Base-by-base conservation (phyloP, 202 grass and related monocot species). In the Cymbopogon flexuosus region DNA sequence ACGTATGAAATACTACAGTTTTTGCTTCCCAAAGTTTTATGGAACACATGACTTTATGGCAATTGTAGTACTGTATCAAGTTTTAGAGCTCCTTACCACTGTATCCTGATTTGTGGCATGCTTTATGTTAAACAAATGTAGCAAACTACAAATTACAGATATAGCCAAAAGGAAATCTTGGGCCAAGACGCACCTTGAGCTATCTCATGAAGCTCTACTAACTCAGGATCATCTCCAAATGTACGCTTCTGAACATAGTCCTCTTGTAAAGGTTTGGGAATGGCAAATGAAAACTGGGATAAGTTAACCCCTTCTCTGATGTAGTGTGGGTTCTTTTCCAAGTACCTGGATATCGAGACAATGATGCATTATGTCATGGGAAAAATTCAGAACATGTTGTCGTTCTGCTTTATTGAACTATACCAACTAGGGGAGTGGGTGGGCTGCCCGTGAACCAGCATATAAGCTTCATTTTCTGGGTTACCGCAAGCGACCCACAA, bases 201-300 rank as follows among this genome's bases (percentile, higher is more conserved):
- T 27, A 64, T 35, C 63, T 90, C 83, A 85, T 62, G 66, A 75
- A 70, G 31, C 18, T 70, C 65, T 57, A 62, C 64, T 12, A 81
- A 24, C 61, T 11, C 72, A 58, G 63, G 45, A 87, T 49, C 34
- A 78, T 42, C 66, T 77, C 84, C 14, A 72, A 69, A 62, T 77
- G 73, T 69, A 54, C 10, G 85, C 76, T 89, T 94, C 41, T 23
- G 80, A 60, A 89, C 60, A 34, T 89, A 87, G 37, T 86, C 91
- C 68, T 92, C 81, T 74, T 94, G 67, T 10, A 97, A 75, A 70
- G 94, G 94, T 85, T 81, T 90, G 9, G 94, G 94, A 47, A 39
- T 87, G 54, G 87, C 62, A 84, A 97, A 94, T 0, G 94, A 97
- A 63, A 97, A 97, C 73, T 91, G 91, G 68, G 83, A 84, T 70